Evolutionary conservation across 2,329 filamentous ascomycete genomes (phyloP).

Genomic region (Emericellopsis atlantica): DNA sequence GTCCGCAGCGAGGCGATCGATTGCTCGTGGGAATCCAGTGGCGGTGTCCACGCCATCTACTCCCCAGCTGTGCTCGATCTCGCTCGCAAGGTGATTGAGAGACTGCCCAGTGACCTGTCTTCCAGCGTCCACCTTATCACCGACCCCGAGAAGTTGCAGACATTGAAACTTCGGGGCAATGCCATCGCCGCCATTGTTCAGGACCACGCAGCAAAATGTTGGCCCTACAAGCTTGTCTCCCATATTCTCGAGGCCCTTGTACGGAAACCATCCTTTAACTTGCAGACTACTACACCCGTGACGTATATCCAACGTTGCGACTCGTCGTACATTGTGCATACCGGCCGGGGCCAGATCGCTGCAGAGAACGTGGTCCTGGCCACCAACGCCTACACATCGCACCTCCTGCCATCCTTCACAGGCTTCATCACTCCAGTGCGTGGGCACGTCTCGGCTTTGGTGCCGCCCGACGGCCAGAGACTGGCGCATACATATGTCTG

Average conservation of each 20-base stretch:
- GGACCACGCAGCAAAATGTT: constrained; percentile 52
- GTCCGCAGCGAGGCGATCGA: constrained; percentile 43
- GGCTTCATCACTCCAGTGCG: constrained; percentile 66
- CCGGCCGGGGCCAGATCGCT: constrained; percentile 50
- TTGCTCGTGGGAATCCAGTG: constrained; percentile 56
- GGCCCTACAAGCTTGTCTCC: constrained; percentile 76
- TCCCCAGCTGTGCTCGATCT: constrained; percentile 38
- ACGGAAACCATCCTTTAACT: constrained; percentile 40
- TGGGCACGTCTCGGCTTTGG: constrained; percentile 58
- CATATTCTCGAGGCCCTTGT: constrained; percentile 54
- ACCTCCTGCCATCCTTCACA: constrained; percentile 55
- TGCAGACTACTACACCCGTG: constrained; percentile 64
- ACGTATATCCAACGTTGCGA: constrained; percentile 26
- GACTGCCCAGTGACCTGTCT: constrained; percentile 41
- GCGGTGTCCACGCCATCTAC: constrained; percentile 53
- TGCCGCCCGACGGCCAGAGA: constrained; percentile 32
- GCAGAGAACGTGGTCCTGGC: constrained; percentile 59
- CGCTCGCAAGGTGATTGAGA: constrained; percentile 34
- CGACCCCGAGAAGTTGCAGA: constrained; percentile 25
- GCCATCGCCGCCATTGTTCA: constrained; percentile 55
- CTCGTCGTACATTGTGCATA: constrained; percentile 48
- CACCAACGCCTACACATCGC: constrained; percentile 75
- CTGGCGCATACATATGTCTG: constrained; percentile 54
- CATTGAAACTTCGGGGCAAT: constrained; percentile 24
- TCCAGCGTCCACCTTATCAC: constrained; percentile 28